Conservation (phyloP, 2,329 filamentous ascomycete genomes). For the Emmonsia crescens region DNA sequence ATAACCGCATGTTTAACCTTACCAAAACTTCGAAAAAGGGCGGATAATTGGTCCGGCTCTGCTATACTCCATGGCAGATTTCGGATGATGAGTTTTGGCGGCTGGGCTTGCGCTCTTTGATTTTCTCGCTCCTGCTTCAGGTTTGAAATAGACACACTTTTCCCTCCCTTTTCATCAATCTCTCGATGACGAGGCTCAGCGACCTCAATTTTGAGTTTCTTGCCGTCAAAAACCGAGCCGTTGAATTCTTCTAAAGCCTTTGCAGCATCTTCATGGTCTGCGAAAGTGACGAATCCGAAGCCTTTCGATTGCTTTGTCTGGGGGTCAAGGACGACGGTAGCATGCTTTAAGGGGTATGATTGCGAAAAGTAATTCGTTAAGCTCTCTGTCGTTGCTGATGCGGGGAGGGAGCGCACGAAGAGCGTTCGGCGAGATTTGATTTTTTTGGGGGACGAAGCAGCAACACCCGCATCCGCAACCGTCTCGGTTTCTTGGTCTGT, state of each 20-base stretch:
- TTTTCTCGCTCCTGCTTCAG: slow-evolving; percentile 42
- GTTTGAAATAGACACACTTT: slow-evolving; percentile 26
- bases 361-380: slow-evolving; percentile 87
- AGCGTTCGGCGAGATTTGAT: slow-evolving; percentile 51
- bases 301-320: slow-evolving; percentile 79
- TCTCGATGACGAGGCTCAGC: slow-evolving; percentile 75
- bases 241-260: slow-evolving; percentile 73
- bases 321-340: slow-evolving; percentile 79
- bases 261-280: slow-evolving; percentile 80
- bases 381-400: slow-evolving; percentile 65
- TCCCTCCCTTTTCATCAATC: slow-evolving; percentile 40
- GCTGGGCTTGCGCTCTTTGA: slow-evolving; percentile 48
- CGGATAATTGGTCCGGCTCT: slow-evolving; percentile 64
- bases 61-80: slow-evolving; percentile 97
- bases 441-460: slow-evolving; percentile 13
- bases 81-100: slow-evolving; percentile 73
- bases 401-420: slow-evolving; percentile 80
- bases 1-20: slow-evolving; percentile 83
- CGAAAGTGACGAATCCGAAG: slow-evolving; percentile 94
- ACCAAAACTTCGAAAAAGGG: slow-evolving; percentile 75
- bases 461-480: not conserved
- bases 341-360: slow-evolving; percentile 89
- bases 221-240: slow-evolving; percentile 64
- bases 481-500: not conserved
- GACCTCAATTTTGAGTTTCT: slow-evolving; percentile 74